Evolutionary conservation across 306 rosid species (phyloP), one percentile per base, ranked within the genome.

Genomic region (Albizia julibrissin): DNA sequence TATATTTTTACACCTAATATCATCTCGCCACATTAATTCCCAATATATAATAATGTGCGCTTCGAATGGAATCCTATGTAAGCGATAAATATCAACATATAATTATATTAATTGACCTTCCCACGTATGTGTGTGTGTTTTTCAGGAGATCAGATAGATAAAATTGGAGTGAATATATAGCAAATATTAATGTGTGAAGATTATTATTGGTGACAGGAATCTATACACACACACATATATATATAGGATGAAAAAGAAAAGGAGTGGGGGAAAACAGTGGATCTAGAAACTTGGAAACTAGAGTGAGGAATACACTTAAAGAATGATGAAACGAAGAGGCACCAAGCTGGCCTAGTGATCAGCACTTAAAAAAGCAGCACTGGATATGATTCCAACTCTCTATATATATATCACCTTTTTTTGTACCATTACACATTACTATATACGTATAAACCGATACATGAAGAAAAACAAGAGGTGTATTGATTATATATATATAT

Each of bases 241-340:
- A 13, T 3, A 49, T 18, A 5, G 6, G 56, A 16, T 16, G 56
- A 2, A 16, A 42, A 16, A 49, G 56, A 5, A 49, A 49, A 49
- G 56, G 21, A 13, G 56, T 49, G 59, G 22, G 62, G 62, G 65
- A 19, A 47, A 47, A 47, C 56, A 49, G 19, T 15, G 15, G n/a
- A 10, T 59, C 14, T 24, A 24, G 33, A 10, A 59, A 58, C 6
- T 22, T 56, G 31, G 4, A n/a, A 59, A 34, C 0, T 58, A 0
- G 67, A 59, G 67, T 59, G 67, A 24, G 33, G 67, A 1, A 59
- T 59, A 59, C 67, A 59, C 33, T 56, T 11, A 24, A 69, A 69
- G 74, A 69, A 69, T 69, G 52, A 37, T 69, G 74, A 40, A n/a
- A 6, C 18, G 15, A 40, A 69, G 72, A 68, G 72, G 72, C 47